Conservation (phyloP, 805 yeast species). For the Tetrapisispora iriomotensis region DNA sequence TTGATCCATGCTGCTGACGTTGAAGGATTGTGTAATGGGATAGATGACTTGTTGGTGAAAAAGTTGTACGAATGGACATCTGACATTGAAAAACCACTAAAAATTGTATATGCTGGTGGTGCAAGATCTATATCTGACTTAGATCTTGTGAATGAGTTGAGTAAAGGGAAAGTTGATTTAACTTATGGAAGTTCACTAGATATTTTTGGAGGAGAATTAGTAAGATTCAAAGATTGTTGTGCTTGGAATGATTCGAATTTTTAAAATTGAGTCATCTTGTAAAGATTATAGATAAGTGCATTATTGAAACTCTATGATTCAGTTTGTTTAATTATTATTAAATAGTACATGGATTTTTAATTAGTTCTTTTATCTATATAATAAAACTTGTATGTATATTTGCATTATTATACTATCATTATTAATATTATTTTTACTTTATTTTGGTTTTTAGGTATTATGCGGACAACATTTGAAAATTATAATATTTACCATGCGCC, state of each 20-base stretch:
- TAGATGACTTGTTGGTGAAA: conserved; percentile 68
- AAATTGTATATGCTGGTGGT: conserved; percentile 95
- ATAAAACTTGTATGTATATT: too few species aligned
- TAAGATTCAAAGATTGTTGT: conserved; percentile 65
- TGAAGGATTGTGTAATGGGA: conserved; percentile 91
- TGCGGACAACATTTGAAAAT: neutral
- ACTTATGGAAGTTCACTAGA: conserved; percentile 91
- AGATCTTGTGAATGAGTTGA: conserved; percentile 50
- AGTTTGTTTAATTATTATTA: too few species aligned
- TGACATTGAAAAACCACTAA: conserved; percentile 36
- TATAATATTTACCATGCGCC: conserved; percentile 23
- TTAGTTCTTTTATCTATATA: neutral
- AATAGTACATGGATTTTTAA: neutral
- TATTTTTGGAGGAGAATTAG: conserved; percentile 84
- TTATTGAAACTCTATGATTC: too few species aligned
- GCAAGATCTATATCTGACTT: conserved; percentile 70
- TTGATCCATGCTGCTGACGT: conserved; percentile 97
- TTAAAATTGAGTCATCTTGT: too few species aligned
- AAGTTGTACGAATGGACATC: conserved; percentile 68
- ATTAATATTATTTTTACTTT: neutral
- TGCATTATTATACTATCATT: too few species aligned
- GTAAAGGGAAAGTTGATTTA: conserved; percentile 77
- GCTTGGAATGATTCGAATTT: conserved; percentile 47
- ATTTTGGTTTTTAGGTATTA: neutral
- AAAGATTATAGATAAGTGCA: too few species aligned